Conservation (phyloP, 768 basidiomycete species). For the Leucocoprinus birnbaumii region DNA sequence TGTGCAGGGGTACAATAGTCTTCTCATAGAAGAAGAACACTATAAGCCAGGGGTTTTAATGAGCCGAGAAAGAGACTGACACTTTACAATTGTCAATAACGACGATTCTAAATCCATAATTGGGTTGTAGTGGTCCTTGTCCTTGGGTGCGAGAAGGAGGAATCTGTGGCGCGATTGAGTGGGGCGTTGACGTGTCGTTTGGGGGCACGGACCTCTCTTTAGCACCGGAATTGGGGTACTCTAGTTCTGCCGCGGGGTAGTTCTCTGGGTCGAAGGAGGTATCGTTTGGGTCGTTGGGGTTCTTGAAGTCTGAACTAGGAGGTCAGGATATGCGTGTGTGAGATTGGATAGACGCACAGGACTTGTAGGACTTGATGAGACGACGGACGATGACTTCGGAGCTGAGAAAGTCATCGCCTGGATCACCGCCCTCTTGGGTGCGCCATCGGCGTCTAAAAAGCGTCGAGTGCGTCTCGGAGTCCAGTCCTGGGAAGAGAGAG, state of each 20-base stretch:
- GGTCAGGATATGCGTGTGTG: constrained; percentile 12
- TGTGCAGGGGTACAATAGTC: constrained; percentile 69
- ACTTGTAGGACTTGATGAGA: constrained; percentile 66
- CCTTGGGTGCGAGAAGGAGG: constrained; percentile 75
- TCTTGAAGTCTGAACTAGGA: constrained; percentile 62
- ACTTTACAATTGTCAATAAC: constrained; percentile 69
- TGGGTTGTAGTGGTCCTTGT: constrained; percentile 86
- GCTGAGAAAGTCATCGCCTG: constrained; percentile 52
- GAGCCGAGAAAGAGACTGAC: constrained; percentile 38
- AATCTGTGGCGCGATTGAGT: constrained; percentile 42
- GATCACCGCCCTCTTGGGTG: constrained; percentile 45
- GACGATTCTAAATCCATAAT: constrained; percentile 75
- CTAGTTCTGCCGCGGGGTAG: constrained; percentile 68
- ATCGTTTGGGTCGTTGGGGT: constrained; percentile 62
- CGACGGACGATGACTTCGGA: constrained; percentile 62
- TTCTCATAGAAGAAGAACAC: too few relatives aligned
- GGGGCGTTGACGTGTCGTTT: not conserved
- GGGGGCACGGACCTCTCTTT: constrained; percentile 54
- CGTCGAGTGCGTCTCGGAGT: constrained; percentile 26
- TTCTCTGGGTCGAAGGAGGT: constrained; percentile 57
- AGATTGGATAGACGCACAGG: constrained; percentile 36
- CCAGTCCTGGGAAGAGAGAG: constrained; percentile 44
- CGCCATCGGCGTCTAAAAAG: constrained; percentile 47
- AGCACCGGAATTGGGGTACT: constrained; percentile 73
- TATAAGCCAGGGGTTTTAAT: too few relatives aligned